Percentiles rank a stretch among this genome's conserved stretches.
phyloP scores from a whole-genome alignment of 1,284 basidiomycete genomes.

The Mrakiaceae sp. region DNA sequence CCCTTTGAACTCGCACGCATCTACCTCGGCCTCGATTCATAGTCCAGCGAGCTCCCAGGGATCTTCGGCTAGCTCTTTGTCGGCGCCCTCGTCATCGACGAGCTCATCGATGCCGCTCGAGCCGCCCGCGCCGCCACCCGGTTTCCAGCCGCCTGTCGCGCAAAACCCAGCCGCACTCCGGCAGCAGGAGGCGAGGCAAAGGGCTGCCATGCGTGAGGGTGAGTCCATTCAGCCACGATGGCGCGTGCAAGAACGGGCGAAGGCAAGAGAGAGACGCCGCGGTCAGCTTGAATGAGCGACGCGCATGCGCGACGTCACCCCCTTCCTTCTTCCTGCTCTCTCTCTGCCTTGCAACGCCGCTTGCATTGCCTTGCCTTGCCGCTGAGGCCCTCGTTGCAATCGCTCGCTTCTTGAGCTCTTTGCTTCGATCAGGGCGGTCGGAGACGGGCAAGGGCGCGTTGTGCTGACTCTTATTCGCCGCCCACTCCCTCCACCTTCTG shows the following conservation, averaged over 20 bases:
- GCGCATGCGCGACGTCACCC: background rate
- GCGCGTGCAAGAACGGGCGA: background rate
- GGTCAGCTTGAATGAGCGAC: background rate
- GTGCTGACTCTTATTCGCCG: background rate
- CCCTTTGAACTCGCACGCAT: background rate
- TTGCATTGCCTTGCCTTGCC: background rate
- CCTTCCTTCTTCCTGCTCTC: background rate
- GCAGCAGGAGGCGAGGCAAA: background rate
- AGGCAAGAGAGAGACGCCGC: background rate
- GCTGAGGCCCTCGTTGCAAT: too few species aligned
- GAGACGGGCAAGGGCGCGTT: background rate
- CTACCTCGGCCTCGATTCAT: background rate
- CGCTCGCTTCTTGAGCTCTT: too few species aligned
- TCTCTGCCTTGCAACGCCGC: background rate
- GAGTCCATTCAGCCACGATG: background rate
- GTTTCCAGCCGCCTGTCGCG: conserved; percentile 15
- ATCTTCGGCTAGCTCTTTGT: background rate
- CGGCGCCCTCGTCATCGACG: background rate
- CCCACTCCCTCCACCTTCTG: background rate
- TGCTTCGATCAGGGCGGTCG: too few species aligned
- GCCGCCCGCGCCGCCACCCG: conserved; percentile 13
- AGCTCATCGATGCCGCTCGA: background rate
- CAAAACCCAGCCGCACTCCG: conserved; percentile 12
- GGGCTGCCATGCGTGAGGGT: background rate
- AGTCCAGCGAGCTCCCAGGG: too few species aligned